Base-by-base conservation (phyloP, 768 basidiomycete species). In the Coprinopsis sp. region DNA sequence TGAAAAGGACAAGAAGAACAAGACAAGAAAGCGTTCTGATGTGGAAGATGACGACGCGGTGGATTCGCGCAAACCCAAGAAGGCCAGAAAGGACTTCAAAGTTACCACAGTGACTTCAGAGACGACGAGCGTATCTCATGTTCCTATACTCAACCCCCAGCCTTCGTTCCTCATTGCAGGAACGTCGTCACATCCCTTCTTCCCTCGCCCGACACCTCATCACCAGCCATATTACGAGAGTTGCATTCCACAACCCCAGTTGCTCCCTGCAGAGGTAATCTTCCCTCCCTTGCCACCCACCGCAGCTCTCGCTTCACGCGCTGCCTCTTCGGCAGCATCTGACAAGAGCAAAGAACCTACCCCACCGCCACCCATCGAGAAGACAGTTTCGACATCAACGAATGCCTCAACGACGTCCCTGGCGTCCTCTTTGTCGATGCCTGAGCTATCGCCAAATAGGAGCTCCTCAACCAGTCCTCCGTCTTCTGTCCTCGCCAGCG, bases 191-290 rank as follows among this genome's bases (percentile, higher is more conserved):
- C 65, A 64, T 47, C 64, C 69, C 19, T 54, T 79, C 39, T 82
- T 81, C 53, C 80, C 77, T 24, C 74, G 76, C 8, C 73, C 79
- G 7, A 79, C 78, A 10, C 69, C 75, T 16, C 81, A 86, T 49
- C 84, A 85, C 52, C 87, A 88, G 54, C 79, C 85, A 0, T 88
- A 88, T 59, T 87, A 86, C 57, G 78, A 79, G 41, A 77, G 72
- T 30, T 81, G 79, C 48, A 48, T 76, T 34, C 25, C 39, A 12
- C 70, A 72, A 48, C 68, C 70, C 13, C 74, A 76, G 43, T 57
- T 57, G 10, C 66, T 66, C 37, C 58, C 82, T 4, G 72, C 81
- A 6, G 86, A 85, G 25, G 71, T 86, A 24, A 78, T 88, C 27
- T 88, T 88, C 61, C 87, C 87, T 40, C 83, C 84, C 1, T 64